phyloP scores from a whole-genome alignment of 1,284 basidiomycete genomes.

The Heliocybe sulcata region DNA sequence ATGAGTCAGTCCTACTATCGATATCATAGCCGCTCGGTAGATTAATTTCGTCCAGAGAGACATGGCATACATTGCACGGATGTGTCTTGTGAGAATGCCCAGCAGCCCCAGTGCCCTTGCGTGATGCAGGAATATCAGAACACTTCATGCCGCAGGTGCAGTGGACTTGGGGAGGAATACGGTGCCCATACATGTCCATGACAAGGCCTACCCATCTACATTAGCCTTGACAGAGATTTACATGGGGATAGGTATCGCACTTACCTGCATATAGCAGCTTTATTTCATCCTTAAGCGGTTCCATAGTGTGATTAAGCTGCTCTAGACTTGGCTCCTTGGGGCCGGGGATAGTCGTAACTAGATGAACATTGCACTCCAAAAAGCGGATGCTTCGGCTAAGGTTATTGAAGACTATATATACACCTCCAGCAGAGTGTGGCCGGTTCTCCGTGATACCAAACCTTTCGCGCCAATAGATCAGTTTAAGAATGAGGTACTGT shows the following conservation, averaged over 20 bases:
- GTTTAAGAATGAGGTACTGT: neutral
- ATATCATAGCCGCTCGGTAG: too few relatives aligned
- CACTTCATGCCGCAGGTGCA: too few relatives aligned
- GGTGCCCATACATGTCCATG: neutral
- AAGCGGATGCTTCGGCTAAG: constrained; percentile 5
- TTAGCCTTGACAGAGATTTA: neutral
- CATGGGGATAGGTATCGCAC: neutral
- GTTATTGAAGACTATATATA: constrained; percentile 20
- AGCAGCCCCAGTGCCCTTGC: too few relatives aligned
- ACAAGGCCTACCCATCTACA: too few relatives aligned
- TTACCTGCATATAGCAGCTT: neutral
- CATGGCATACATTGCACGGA: too few relatives aligned
- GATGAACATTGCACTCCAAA: constrained; percentile 14
- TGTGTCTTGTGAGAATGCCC: too few relatives aligned
- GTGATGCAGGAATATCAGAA: too few relatives aligned
- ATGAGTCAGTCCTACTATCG: too few relatives aligned
- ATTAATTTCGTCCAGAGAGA: too few relatives aligned
- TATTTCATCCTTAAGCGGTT: constrained; percentile 8
- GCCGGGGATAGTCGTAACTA: constrained; percentile 3
- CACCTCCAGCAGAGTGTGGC: constrained; percentile 20
- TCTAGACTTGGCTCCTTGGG: constrained; percentile 13
- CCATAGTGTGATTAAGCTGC: constrained; percentile 13
- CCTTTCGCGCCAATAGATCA: constrained; percentile 11
- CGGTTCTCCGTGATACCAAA: constrained; percentile 16
- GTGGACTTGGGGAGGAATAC: too few relatives aligned